A percentile compares a stretch with the other conserved stretches of the same genome.
These are phyloP conservation scores for Candida methanosorbosa DNA, from an alignment of 805 yeast genomes.

Conservation along the genomic window DNA sequence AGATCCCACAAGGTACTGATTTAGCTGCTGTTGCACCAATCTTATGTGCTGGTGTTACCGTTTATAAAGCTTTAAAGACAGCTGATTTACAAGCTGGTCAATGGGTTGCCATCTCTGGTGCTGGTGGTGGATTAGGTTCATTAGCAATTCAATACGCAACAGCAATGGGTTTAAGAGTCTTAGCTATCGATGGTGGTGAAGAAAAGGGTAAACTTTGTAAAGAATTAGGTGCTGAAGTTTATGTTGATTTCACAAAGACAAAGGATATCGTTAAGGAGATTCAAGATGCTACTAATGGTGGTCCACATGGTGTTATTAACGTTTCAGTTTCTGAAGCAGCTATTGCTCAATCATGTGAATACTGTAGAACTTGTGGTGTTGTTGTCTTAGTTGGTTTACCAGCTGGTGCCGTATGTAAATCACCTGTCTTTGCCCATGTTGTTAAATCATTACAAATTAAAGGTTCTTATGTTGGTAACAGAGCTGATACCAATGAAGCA, in stretches of 20 bases:
- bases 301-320: constrained; percentile 61
- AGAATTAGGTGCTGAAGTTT: constrained; percentile 55
- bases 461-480: constrained; percentile 86
- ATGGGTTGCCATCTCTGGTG: constrained; percentile 72
- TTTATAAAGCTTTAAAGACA: constrained; percentile 82
- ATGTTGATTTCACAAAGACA: constrained; percentile 41
- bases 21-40: constrained; percentile 73
- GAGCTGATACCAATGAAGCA: constrained; percentile 78
- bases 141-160: constrained; percentile 68
- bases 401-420: constrained; percentile 63
- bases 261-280: constrained; percentile 34
- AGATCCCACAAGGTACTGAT: constrained; percentile 65
- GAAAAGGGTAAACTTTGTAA: constrained; percentile 49
- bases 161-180: constrained; percentile 66
- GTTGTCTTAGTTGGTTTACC: constrained; percentile 66
- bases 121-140: constrained; percentile 77
- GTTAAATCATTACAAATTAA: constrained; percentile 62
- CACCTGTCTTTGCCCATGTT: constrained; percentile 67
- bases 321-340: constrained; percentile 50
- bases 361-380: constrained; percentile 51
- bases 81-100: constrained; percentile 66
- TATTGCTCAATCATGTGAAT: constrained; percentile 46
- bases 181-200: constrained; percentile 70
- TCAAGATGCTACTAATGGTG: constrained; percentile 36
- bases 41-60: constrained; percentile 88